These are phyloP conservation scores for Prorocentrum cordatum DNA, from an alignment of 169 alveolate species.

Conservation along the genomic window DNA sequence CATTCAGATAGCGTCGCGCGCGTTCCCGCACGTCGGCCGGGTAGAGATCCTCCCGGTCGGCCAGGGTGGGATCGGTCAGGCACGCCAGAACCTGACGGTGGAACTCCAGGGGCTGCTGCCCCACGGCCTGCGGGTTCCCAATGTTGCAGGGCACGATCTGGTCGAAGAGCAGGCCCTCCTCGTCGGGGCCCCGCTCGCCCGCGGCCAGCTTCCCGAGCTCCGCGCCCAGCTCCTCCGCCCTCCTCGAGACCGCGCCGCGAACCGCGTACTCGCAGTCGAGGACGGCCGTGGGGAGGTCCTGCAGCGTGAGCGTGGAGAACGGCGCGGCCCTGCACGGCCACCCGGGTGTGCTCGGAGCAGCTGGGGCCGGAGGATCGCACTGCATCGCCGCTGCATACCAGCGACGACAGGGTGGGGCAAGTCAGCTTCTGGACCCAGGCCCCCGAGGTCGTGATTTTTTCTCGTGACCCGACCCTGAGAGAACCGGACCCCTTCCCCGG, in stretches of 20 bases:
- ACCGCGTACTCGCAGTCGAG: background rate
- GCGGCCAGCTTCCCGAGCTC: background rate
- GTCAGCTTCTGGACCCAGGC: no score
- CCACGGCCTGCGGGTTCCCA: constrained; percentile 76
- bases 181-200: background rate
- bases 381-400: no score
- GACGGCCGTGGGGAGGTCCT: background rate
- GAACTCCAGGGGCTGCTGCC: constrained; percentile 74
- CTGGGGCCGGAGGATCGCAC: no score
- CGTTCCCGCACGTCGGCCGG: constrained; percentile 69
- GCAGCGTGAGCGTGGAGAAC: background rate
- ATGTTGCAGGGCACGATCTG: constrained; percentile 69
- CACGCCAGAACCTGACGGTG: constrained; percentile 72
- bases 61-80: background rate
- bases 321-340: no score
- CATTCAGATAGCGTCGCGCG: background rate
- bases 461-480: no score
- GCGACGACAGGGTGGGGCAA: no score
- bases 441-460: no score
- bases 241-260: background rate
- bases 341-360: no score
- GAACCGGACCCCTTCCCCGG: no score
- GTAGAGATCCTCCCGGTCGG: background rate
- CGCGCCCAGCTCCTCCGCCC: background rate
- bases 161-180: background rate